phyloP scores from a whole-genome alignment of 2,329 filamentous ascomycete genomes.

The Fusarium virguliforme region DNA sequence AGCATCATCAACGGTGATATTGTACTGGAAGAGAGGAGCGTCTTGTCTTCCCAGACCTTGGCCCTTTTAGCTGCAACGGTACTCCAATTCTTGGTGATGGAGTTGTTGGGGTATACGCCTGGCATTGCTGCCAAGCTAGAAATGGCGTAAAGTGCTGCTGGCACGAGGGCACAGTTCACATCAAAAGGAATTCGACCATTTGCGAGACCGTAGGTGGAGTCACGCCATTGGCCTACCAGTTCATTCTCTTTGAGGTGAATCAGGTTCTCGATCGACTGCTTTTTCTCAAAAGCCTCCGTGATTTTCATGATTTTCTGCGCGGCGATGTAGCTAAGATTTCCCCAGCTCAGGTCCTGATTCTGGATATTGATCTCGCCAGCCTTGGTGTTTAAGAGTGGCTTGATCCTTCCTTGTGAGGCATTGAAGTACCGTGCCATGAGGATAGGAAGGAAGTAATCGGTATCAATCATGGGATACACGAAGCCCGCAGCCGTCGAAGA shows the following conservation, averaged over 20 bases:
- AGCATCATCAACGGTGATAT: slow-evolving; percentile 63
- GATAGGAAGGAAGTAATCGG: slow-evolving; percentile 73
- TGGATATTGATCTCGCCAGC: slow-evolving; percentile 64
- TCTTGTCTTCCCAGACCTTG: slow-evolving; percentile 74
- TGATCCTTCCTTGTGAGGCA: slow-evolving; percentile 58
- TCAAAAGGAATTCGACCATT: slow-evolving; percentile 76
- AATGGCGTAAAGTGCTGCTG: slow-evolving; percentile 74
- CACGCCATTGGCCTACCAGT: slow-evolving; percentile 75
- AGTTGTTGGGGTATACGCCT: slow-evolving; percentile 65
- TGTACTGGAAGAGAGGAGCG: slow-evolving; percentile 70
- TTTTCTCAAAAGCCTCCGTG: slow-evolving; percentile 68
- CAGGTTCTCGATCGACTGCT: slow-evolving; percentile 68
- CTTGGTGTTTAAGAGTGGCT: slow-evolving; percentile 58
- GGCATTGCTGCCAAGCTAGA: slow-evolving; percentile 63
- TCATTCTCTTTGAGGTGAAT: slow-evolving; percentile 70
- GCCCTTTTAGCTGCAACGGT: slow-evolving; percentile 66
- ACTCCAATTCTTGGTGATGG: slow-evolving; percentile 60
- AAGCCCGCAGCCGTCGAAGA: slow-evolving; percentile 68
- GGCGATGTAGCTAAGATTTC: slow-evolving; percentile 66
- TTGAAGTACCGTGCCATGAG: slow-evolving; percentile 73
- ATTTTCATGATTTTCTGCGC: slow-evolving; percentile 72
- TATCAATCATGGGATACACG: slow-evolving; percentile 75
- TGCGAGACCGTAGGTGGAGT: slow-evolving; percentile 72
- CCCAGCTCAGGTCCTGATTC: slow-evolving; percentile 69
- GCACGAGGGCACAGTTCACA: slow-evolving; percentile 75